These are phyloP conservation scores for Cymodocea nodosa DNA, from an alignment of 116 monocot species.

Conservation along the genomic window DNA sequence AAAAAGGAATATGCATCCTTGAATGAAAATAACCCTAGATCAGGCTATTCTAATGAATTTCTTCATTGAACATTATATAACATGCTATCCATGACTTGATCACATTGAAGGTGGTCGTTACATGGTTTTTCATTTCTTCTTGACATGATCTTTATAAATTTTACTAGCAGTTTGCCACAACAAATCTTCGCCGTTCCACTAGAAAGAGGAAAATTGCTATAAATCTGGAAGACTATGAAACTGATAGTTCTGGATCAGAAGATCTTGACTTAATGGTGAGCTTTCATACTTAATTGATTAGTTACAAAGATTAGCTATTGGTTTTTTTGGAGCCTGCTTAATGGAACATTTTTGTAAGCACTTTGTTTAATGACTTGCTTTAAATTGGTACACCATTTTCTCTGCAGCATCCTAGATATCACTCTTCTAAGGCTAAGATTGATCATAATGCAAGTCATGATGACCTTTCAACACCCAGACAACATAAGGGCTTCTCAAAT, in stretches of 20 bases:
- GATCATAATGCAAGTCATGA: constrained; percentile 48
- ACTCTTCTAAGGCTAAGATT: constrained; percentile 50
- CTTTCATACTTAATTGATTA: constrained; percentile 40
- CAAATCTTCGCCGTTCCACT: constrained; percentile 86
- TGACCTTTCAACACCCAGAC: constrained; percentile 29
- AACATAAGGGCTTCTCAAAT: constrained; percentile 30
- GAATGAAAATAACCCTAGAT: no score
- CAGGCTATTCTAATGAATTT: no score
- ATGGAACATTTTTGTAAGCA: neutral
- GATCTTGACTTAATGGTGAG: constrained; percentile 95
- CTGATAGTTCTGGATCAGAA: constrained; percentile 77
- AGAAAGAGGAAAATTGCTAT: constrained; percentile 84
- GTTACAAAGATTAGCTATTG: constrained; percentile 32
- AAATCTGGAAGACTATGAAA: constrained; percentile 74
- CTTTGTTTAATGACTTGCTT: neutral
- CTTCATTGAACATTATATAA: no score
- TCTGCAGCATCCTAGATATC: constrained; percentile 53
- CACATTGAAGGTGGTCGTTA: neutral
- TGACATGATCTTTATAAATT: neutral
- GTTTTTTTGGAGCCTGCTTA: constrained; percentile 10
- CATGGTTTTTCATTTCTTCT: neutral
- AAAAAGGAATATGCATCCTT: no score
- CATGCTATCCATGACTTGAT: neutral
- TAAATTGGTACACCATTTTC: neutral
- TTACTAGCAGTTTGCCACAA: constrained; percentile 38